Evolutionary conservation across 2,329 filamentous ascomycete genomes (phyloP).

Genomic region (Rugonectria rugulosa): DNA sequence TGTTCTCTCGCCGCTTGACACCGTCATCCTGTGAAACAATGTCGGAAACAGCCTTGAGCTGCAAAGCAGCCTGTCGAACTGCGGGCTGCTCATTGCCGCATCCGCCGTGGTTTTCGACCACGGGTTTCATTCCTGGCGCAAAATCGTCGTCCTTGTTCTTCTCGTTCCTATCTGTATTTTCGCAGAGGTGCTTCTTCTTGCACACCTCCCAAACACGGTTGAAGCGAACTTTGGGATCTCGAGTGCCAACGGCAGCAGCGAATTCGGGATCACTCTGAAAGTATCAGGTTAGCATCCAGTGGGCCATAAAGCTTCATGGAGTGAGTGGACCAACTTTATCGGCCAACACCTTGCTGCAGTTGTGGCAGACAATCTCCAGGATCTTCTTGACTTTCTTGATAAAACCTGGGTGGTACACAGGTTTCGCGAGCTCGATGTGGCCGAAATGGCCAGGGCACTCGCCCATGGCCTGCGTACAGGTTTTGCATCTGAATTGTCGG

Average conservation of each 20-base stretch:
- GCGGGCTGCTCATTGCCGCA: conserved; percentile 92
- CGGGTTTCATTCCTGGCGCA: conserved; percentile 65
- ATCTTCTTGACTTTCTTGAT: conserved; percentile 99
- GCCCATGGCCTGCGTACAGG: conserved; percentile 93
- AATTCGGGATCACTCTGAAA: conserved; percentile 84
- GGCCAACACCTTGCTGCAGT: conserved; percentile 96
- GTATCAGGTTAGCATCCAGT: conserved; percentile 67
- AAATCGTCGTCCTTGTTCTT: conserved; percentile 75
- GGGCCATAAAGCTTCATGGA: conserved; percentile 61
- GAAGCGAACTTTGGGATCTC: conserved; percentile 95
- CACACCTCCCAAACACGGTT: conserved; percentile 91
- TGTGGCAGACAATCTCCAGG: conserved; percentile 98
- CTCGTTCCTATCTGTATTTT: conserved; percentile 76
- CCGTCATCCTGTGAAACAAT: conserved; percentile 68
- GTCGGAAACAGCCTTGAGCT: conserved; percentile 81
- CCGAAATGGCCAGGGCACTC: conserved; percentile 98
- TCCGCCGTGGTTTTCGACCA: conserved; percentile 74
- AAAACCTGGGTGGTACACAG: conserved; percentile 94
- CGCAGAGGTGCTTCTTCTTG: conserved; percentile 86
- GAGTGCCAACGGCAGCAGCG: conserved; percentile 78
- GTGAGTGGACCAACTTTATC: conserved; percentile 88
- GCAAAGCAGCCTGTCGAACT: conserved; percentile 86
- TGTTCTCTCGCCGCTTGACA: conserved; percentile 77
- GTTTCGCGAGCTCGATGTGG: conserved; percentile 96
- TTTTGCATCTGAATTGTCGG: conserved; percentile 92